A percentile compares a stretch with the other conserved stretches of the same genome.
phyloP scores from a whole-genome alignment of 495 filamentous ascomycete genomes.

The Hypomontagnella submonticulosa region DNA sequence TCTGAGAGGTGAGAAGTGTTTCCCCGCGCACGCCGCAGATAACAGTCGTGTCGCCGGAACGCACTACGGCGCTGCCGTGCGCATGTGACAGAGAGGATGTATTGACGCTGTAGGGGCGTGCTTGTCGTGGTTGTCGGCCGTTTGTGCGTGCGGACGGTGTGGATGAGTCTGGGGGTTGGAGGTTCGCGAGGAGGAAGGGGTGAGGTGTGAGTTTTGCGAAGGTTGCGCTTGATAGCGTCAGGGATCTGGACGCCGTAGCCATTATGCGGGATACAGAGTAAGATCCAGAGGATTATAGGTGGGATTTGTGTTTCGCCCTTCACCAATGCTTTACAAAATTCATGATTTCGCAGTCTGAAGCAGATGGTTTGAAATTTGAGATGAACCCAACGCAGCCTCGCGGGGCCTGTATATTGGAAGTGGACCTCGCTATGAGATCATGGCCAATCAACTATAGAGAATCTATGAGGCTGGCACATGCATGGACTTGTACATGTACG shows the following conservation, averaged over 20 bases:
- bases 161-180: slow-evolving; percentile 68
- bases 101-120: slow-evolving; percentile 77
- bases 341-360: background rate
- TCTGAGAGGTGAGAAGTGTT: slow-evolving; percentile 75
- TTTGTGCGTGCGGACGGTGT: slow-evolving; percentile 75
- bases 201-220: slow-evolving; percentile 91
- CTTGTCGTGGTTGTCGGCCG: slow-evolving; percentile 74
- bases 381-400: slow-evolving; percentile 30
- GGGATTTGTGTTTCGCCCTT: slow-evolving; percentile 2
- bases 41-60: slow-evolving; percentile 87
- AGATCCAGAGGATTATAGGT: background rate
- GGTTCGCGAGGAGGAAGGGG: slow-evolving; percentile 88
- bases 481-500: too few species aligned
- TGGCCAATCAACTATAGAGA: slow-evolving; percentile 15
- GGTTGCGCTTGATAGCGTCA: slow-evolving; percentile 80
- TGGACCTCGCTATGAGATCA: background rate
- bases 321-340: slow-evolving; percentile 14
- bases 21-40: slow-evolving; percentile 92
- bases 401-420: slow-evolving; percentile 18
- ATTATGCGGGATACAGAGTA: slow-evolving; percentile 25
- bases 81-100: slow-evolving; percentile 84
- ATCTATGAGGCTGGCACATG: slow-evolving; percentile 22
- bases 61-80: slow-evolving; percentile 87
- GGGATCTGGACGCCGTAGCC: slow-evolving; percentile 46
- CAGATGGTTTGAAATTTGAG: slow-evolving; percentile 40